Percentiles rank a stretch among this genome's conserved stretches.
Conservation (phyloP, 2,329 filamentous ascomycete species). For the Raffaelea ambrosiae region DNA sequence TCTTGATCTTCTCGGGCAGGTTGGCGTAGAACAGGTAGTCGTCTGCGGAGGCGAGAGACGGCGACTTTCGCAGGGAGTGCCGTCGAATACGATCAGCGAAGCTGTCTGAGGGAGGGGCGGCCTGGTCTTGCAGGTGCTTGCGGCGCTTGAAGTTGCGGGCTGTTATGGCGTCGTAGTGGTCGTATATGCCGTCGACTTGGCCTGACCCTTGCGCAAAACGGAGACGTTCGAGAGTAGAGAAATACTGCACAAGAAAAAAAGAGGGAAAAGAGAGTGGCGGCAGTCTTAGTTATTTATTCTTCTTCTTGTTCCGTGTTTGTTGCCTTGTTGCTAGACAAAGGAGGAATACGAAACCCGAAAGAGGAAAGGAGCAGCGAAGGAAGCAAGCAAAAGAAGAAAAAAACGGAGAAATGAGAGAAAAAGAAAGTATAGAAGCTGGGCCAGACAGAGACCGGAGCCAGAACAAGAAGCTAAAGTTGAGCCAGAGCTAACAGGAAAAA, state of each 20-base stretch:
- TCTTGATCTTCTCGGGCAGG: conserved; percentile 64
- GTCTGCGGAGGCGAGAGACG: conserved; percentile 21
- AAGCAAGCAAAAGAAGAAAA: background rate
- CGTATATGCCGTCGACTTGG: conserved; percentile 24
- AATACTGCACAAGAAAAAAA: no score
- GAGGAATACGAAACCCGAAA: background rate
- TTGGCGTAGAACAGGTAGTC: conserved; percentile 61
- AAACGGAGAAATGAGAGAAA: background rate
- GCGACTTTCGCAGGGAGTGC: conserved; percentile 20
- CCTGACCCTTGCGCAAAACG: conserved; percentile 47
- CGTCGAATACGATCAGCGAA: conserved; percentile 20
- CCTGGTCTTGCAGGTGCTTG: conserved; percentile 19
- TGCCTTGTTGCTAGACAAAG: background rate
- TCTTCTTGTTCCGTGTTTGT: background rate
- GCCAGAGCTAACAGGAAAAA: conserved; percentile 1
- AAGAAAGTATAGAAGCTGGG: background rate
- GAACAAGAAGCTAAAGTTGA: background rate
- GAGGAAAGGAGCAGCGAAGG: background rate
- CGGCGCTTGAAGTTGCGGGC: conserved; percentile 19
- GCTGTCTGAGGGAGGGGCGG: conserved; percentile 19
- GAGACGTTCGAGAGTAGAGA: conserved; percentile 63
- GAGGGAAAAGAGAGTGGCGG: conserved; percentile 2
- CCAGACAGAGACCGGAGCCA: no score
- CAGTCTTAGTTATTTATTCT: conserved; percentile 12
- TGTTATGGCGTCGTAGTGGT: conserved; percentile 27